These are phyloP conservation scores for Fraxinus baroniana DNA, from an alignment of 305 asterid species.

Conservation along the genomic window DNA sequence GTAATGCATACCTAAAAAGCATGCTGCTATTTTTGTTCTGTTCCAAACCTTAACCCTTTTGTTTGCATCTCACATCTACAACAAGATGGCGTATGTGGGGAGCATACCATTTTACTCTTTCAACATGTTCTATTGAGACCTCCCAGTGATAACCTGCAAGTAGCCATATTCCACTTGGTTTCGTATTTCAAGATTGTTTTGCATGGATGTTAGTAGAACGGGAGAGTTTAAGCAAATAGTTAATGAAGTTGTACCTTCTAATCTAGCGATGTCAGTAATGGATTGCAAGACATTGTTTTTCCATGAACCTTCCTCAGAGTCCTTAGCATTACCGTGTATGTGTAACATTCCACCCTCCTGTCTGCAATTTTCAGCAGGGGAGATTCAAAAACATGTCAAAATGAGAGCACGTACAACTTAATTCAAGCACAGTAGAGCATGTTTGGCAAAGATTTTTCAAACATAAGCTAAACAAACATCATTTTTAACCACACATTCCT, in stretches of 20 bases:
- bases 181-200: background rate
- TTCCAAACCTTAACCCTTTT: background rate
- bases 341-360: conserved; percentile 77
- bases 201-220: background rate
- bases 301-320: conserved; percentile 73
- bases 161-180: background rate
- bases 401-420: background rate
- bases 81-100: conserved; percentile 95
- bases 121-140: conserved; percentile 63
- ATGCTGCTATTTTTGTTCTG: conserved; percentile 2
- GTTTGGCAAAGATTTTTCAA: background rate
- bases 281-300: conserved; percentile 45
- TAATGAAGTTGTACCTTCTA: conserved; percentile 50
- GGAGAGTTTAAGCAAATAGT: background rate
- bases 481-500: background rate
- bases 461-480: background rate
- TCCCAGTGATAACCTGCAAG: conserved; percentile 76
- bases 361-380: conserved; percentile 41
- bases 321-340: conserved; percentile 86
- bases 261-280: conserved; percentile 55
- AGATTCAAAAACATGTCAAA: background rate
- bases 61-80: conserved; percentile 65
- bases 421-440: background rate
- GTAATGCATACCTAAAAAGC: background rate
- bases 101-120: conserved; percentile 97